Base-by-base conservation (phyloP, 2,329 filamentous ascomycete genomes). In the Colletotrichum coccodes region DNA sequence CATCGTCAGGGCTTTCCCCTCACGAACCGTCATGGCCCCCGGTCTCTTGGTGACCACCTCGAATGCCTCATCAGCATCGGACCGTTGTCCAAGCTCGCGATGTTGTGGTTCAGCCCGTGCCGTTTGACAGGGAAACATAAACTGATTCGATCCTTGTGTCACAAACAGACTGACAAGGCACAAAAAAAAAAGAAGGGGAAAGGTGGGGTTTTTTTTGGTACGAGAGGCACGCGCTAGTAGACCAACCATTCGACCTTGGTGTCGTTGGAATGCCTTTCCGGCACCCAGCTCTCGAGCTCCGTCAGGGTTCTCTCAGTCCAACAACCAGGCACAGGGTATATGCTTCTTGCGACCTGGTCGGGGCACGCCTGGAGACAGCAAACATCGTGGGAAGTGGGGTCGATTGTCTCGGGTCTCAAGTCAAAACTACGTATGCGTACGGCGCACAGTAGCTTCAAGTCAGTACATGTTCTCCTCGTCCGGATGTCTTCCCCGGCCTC, bases 311-410 rank as follows among this genome's bases (percentile, higher is more conserved):
- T 42, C 26, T 16, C 46, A 57, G 40, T 60, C 56, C 62, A 66
- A 60, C 40, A 44, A 46, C 61, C 61, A 56, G 66, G 66, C 61
- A 57, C 61, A 68, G 42, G 61, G 61, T 47, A 68, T 40, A 68
- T 65, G 61, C 54, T 44, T 60, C 56, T 46, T 56, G 36, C 26
- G 36, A 6, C 28, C 23, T 46, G 23, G 44, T 11, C 52, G 40
- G 44, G 46, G 60, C 53, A 64, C 21, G 21, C 44, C 21, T 53
- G 42, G 28, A 26, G 34, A 60, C 14, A 50, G 34, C 47, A 57
- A 66, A 60, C 66, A 66, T 60, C 40, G 62, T 23, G 66, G 60
- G 44, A 54, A 57, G 61, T 66, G 66, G 61, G 30, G 60, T 49
- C 36, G 7, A 30, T 42, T 21, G 14, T 28, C 34, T 57, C 64